These are phyloP conservation scores for Meredithiella fracta DNA, from an alignment of 2,329 filamentous ascomycete genomes.

Conservation along the genomic window DNA sequence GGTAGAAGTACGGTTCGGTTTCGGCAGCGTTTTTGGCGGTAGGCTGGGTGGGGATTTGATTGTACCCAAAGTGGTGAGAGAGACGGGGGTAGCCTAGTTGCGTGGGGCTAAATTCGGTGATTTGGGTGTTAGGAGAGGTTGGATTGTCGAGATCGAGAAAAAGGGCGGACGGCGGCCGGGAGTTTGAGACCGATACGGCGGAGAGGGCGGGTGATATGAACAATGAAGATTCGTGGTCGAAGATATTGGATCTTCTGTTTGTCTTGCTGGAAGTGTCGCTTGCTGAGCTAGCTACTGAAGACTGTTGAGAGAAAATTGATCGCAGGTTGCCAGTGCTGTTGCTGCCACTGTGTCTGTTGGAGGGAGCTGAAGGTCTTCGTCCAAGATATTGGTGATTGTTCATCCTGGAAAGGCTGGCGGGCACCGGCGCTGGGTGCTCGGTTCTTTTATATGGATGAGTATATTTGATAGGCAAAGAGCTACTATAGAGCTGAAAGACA, in stretches of 20 bases:
- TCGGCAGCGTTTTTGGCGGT: not conserved
- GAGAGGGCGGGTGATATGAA: constrained; percentile 13
- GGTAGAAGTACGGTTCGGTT: not conserved
- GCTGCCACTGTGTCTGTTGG: not conserved
- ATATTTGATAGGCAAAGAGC: no score
- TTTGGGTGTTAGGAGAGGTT: not conserved
- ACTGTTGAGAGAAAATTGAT: constrained; percentile 12
- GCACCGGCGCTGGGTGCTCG: not conserved
- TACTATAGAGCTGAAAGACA: no score
- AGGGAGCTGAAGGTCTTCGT: not conserved
- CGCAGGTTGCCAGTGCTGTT: constrained; percentile 4
- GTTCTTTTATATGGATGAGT: not conserved
- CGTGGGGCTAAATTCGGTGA: not conserved
- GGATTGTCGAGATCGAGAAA: constrained; percentile 11
- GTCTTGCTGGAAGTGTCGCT: constrained; percentile 6
- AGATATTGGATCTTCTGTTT: constrained; percentile 8
- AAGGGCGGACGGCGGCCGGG: constrained; percentile 5
- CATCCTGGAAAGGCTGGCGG: not conserved
- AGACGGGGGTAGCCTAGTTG: not conserved
- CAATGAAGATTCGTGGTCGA: constrained; percentile 14
- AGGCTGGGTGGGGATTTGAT: not conserved
- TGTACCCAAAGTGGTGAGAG: not conserved
- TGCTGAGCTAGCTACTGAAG: constrained; percentile 5
- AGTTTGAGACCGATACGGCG: constrained; percentile 2
- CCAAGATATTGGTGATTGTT: not conserved